Evolutionary conservation across 2,329 filamentous ascomycete species (phyloP).

Genomic region (Fusarium nanum): DNA sequence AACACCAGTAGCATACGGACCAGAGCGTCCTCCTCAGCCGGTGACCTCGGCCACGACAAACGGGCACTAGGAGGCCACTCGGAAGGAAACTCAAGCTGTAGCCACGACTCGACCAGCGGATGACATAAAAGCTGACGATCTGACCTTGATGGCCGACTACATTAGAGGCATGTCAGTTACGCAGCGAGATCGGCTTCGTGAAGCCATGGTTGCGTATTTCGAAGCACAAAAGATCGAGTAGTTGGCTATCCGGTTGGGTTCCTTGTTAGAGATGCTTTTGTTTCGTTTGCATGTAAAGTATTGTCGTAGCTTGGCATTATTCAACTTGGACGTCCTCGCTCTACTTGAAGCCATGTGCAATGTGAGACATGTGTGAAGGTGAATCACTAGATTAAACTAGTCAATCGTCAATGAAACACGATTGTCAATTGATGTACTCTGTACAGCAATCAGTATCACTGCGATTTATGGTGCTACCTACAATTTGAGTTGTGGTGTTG

Average conservation of each 20-base stretch:
- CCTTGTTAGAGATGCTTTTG: slow-evolving; percentile 33
- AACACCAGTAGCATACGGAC: slow-evolving; percentile 59
- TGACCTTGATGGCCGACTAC: background rate
- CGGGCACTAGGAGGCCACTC: slow-evolving; percentile 55
- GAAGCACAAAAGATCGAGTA: slow-evolving; percentile 15
- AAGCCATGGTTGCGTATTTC: slow-evolving; percentile 15
- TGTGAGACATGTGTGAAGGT: slow-evolving; percentile 19
- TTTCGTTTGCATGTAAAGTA: slow-evolving; percentile 44
- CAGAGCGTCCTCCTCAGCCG: slow-evolving; percentile 60
- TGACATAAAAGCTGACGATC: background rate
- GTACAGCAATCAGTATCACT: background rate
- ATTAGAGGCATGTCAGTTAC: slow-evolving; percentile 6
- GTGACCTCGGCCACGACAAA: slow-evolving; percentile 54
- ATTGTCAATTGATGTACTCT: background rate
- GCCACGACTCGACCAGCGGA: slow-evolving; percentile 2
- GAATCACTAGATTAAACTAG: background rate
- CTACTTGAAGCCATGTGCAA: slow-evolving; percentile 1
- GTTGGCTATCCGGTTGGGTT: slow-evolving; percentile 34
- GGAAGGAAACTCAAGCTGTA: slow-evolving; percentile 27
- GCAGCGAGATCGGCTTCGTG: slow-evolving; percentile 20
- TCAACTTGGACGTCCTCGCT: slow-evolving; percentile 36
- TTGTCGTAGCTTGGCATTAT: slow-evolving; percentile 44
- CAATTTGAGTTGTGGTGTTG: background rate
- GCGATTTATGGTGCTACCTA: background rate
- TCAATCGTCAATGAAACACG: background rate